Evolutionary conservation across 2,329 filamentous ascomycete species (phyloP).

Genomic region (Knoxdaviesia capensis): DNA sequence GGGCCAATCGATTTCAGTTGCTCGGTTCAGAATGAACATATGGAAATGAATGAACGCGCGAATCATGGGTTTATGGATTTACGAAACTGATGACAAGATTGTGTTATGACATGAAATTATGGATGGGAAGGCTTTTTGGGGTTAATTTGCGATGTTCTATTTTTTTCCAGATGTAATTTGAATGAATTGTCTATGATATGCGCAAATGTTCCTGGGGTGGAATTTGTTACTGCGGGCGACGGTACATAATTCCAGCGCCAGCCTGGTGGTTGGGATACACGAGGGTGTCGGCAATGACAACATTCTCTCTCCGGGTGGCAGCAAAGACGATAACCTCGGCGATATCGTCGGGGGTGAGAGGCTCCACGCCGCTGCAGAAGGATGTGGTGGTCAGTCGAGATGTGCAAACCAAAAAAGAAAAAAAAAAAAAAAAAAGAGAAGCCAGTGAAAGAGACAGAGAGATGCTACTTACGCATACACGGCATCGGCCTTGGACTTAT

Average conservation of each 20-base stretch:
- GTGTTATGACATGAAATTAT: not conserved
- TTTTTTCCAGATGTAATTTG: no score
- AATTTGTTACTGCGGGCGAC: constrained; percentile 3
- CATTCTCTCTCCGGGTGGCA: constrained; percentile 69
- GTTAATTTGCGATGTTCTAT: not conserved
- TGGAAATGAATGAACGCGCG: no score
- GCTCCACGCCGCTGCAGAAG: constrained; percentile 44
- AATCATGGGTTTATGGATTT: no score
- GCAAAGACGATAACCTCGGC: constrained; percentile 80
- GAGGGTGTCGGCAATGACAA: constrained; percentile 72
- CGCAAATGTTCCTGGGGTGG: no score
- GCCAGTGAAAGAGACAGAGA: not conserved
- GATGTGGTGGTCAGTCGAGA: not conserved
- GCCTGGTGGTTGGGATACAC: constrained; percentile 75
- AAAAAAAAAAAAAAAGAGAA: not conserved
- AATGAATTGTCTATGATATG: not conserved
- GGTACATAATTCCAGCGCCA: constrained; percentile 12
- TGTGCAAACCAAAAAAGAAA: not conserved
- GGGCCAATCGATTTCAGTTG: no score
- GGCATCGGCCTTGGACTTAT: constrained; percentile 74
- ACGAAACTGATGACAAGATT: no score
- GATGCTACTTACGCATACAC: constrained; percentile 51
- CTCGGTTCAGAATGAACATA: no score
- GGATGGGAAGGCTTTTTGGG: not conserved
- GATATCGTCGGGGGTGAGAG: constrained; percentile 75